Evolutionary conservation across 371 early-diverging fungal species (phyloP).

Genomic region (Mucor piriformis): DNA sequence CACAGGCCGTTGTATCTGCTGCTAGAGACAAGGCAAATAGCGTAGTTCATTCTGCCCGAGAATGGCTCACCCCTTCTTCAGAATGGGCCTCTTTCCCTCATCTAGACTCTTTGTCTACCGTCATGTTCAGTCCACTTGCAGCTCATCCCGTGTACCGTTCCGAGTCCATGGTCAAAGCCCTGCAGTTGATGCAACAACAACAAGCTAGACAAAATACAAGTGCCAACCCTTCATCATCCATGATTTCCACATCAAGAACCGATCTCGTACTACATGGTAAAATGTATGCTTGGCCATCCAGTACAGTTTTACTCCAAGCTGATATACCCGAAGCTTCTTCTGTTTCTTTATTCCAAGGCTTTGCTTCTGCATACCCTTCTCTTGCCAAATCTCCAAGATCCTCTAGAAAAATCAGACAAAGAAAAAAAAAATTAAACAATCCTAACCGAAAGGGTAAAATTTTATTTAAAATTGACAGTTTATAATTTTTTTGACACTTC

Average conservation of each 20-base stretch:
- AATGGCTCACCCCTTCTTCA: constrained; percentile 38
- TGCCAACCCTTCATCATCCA: constrained; percentile 11
- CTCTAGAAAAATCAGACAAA: constrained; percentile 29
- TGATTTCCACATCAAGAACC: constrained; percentile 2
- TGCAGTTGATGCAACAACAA: constrained; percentile 51
- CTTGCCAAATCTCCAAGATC: constrained; percentile 27
- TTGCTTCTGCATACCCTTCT: constrained; percentile 61
- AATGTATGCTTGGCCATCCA: constrained; percentile 43
- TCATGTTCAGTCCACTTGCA: constrained; percentile 54
- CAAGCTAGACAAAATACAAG: constrained; percentile 31
- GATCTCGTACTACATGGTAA: constrained; percentile 34
- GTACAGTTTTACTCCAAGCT: constrained; percentile 49
- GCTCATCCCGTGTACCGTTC: constrained; percentile 51
- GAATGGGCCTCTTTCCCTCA: constrained; percentile 42
- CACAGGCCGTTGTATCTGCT: constrained; percentile 21
- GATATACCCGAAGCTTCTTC: constrained; percentile 64
- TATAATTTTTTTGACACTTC: neutral
- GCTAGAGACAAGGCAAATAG: constrained; percentile 38
- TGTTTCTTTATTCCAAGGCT: constrained; percentile 66
- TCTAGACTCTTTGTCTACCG: constrained; percentile 48
- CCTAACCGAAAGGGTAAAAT: constrained; percentile 10
- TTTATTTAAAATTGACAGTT: neutral
- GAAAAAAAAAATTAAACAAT: constrained; percentile 40
- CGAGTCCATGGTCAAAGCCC: constrained; percentile 48
- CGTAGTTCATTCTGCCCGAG: constrained; percentile 39